Conservation (phyloP, 495 filamentous ascomycete species). For the Sporormia fimetaria region DNA sequence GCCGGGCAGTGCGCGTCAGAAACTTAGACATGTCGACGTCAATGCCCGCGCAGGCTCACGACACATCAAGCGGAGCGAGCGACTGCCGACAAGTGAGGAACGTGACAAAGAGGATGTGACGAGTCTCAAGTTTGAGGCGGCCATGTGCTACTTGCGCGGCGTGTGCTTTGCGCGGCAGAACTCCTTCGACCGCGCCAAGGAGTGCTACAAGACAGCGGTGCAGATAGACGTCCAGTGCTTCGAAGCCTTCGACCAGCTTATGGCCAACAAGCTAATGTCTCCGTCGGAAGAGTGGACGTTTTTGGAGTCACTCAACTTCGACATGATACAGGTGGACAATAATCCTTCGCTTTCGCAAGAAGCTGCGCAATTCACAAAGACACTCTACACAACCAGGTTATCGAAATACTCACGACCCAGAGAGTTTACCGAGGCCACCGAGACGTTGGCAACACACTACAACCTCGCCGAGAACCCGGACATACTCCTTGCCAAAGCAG, state of each 20-base stretch:
- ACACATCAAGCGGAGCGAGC: conserved; percentile 43
- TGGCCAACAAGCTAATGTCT: conserved; percentile 97
- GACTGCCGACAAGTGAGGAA: conserved; percentile 50
- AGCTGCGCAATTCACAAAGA: conserved; percentile 83
- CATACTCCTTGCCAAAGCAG: conserved; percentile 81
- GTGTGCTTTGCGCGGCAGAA: conserved; percentile 96
- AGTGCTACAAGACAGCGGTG: conserved; percentile 96
- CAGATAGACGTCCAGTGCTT: conserved; percentile 97
- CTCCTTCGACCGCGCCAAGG: conserved; percentile 90
- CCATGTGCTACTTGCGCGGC: conserved; percentile 92
- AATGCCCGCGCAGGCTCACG: conserved; percentile 32
- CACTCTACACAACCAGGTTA: conserved; percentile 92
- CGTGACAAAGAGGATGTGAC: conserved; percentile 55
- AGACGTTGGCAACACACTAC: conserved; percentile 86
- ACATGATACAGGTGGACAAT: conserved; percentile 51
- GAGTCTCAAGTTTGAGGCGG: conserved; percentile 80
- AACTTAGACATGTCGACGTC: conserved; percentile 37
- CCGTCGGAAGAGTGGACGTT: conserved; percentile 93
- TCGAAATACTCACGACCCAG: conserved; percentile 89
- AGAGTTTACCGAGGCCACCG: conserved; percentile 73
- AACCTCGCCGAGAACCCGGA: conserved; percentile 81
- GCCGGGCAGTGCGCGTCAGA: conserved; percentile 50
- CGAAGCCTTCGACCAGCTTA: conserved; percentile 93
- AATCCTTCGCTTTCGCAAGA: conserved; percentile 54
- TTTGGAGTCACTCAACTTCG: conserved; percentile 83